Conservation (phyloP, 2,329 filamentous ascomycete genomes). For the Alternaria gaisen region DNA sequence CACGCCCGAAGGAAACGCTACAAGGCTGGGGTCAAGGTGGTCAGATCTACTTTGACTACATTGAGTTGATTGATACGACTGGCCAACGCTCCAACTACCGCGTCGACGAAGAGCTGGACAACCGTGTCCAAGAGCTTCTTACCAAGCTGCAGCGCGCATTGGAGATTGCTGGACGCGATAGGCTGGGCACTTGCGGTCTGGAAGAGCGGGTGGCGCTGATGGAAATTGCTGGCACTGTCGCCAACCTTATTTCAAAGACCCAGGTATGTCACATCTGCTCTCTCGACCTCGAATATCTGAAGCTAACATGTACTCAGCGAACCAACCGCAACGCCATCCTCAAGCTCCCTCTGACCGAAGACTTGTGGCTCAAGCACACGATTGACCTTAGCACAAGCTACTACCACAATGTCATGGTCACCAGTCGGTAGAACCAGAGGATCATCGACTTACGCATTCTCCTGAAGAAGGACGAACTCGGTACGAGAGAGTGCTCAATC, state of each 20-base stretch:
- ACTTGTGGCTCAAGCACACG: conserved; percentile 75
- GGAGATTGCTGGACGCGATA: conserved; percentile 51
- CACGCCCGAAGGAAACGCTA: conserved; percentile 55
- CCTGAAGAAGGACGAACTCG: background rate
- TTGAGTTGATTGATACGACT: conserved; percentile 58
- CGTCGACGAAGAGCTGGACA: conserved; percentile 43
- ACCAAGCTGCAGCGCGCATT: conserved; percentile 48
- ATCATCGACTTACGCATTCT: background rate
- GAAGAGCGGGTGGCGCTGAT: conserved; percentile 74
- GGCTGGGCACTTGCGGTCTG: conserved; percentile 55
- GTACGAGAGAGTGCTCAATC: background rate
- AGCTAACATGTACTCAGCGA: conserved; percentile 40
- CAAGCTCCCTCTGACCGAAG: conserved; percentile 73
- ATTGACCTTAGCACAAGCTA: conserved; percentile 74
- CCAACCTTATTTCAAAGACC: conserved; percentile 66
- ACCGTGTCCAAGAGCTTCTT: conserved; percentile 42
- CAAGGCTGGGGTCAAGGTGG: conserved; percentile 81
- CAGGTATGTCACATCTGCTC: conserved; percentile 34
- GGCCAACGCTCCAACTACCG: conserved; percentile 40
- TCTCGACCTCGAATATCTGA: conserved; percentile 5
- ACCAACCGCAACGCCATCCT: conserved; percentile 60
- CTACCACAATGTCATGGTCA: conserved; percentile 64
- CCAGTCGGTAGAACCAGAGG: conserved; percentile 10
- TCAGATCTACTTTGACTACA: conserved; percentile 76
- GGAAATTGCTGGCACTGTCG: conserved; percentile 81